Evolutionary conservation across 495 filamentous ascomycete species (phyloP).

Genomic region (Penicillium mononematosum): DNA sequence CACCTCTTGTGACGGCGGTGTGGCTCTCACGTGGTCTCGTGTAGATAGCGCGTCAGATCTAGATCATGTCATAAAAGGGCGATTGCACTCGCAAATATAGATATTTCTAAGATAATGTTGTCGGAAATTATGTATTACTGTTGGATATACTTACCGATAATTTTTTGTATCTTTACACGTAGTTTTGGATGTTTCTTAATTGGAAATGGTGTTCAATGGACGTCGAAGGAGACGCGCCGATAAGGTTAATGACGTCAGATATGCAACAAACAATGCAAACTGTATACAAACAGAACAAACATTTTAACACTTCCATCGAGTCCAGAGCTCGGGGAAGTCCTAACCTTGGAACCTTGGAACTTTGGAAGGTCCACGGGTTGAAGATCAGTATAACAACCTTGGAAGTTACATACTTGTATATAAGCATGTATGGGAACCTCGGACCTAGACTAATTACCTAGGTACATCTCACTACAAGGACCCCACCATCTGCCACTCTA

Average conservation of each 20-base stretch:
- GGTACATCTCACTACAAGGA: too few species aligned
- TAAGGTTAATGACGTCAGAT: conserved; percentile 21
- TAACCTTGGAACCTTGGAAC: not conserved
- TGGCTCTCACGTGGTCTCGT: conserved; percentile 31
- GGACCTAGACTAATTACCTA: too few species aligned
- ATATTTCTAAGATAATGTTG: not conserved
- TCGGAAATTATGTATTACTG: not conserved
- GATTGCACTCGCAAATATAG: conserved; percentile 10
- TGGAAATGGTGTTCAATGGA: conserved; percentile 4
- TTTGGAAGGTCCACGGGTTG: not conserved
- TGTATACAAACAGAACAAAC: conserved; percentile 3
- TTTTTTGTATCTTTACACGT: not conserved
- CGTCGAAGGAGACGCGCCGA: conserved; percentile 30
- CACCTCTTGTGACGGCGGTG: conserved; percentile 23
- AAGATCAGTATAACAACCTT: not conserved
- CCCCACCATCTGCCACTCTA: too few species aligned
- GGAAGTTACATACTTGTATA: not conserved
- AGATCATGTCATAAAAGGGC: conserved; percentile 11
- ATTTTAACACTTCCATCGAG: not conserved
- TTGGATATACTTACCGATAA: not conserved
- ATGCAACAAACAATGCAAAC: conserved; percentile 11
- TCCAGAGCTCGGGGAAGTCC: not conserved
- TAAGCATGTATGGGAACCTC: too few species aligned
- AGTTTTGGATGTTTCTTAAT: not conserved
- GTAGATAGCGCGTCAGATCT: conserved; percentile 26